Percentiles rank a stretch among this genome's conserved stretches.
Evolutionary conservation across 306 rosid species (phyloP).

Genomic region (Prunus armeniaca): DNA sequence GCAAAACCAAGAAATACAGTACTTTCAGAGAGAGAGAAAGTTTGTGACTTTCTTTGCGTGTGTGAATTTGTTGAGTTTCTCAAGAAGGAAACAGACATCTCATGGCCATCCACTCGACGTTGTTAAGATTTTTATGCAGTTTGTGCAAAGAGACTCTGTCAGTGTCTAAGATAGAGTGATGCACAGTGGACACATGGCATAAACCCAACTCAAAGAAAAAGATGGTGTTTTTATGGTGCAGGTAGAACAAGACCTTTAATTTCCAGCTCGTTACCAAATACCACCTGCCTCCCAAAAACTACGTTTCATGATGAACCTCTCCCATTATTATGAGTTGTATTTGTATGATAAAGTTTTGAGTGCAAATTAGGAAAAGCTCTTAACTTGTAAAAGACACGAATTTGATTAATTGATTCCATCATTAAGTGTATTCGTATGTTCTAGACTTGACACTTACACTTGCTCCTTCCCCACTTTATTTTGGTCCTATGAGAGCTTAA

Average conservation of each 20-base stretch:
- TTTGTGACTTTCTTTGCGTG: no score
- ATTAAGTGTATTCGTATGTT: neutral
- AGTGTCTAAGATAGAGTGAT: neutral
- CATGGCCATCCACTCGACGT: conserved; percentile 4
- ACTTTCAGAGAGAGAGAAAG: neutral
- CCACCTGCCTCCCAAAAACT: neutral
- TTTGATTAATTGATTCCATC: neutral
- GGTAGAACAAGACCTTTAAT: neutral
- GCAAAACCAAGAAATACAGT: neutral
- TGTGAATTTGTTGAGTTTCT: neutral
- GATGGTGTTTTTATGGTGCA: neutral
- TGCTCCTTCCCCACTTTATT: neutral
- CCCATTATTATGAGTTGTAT: neutral
- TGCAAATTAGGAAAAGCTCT: neutral
- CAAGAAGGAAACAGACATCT: conserved; percentile 12
- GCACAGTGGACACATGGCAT: neutral
- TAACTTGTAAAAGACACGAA: neutral
- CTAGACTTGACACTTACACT: neutral
- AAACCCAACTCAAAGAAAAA: neutral
- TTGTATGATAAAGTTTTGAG: neutral
- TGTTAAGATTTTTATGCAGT: neutral
- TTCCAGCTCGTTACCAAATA: neutral
- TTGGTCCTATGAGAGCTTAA: neutral
- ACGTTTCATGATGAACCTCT: neutral
- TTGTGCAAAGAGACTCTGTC: neutral